Evolutionary conservation across 1,284 basidiomycete species (phyloP).

Genomic region (Xanthoconium separans): DNA sequence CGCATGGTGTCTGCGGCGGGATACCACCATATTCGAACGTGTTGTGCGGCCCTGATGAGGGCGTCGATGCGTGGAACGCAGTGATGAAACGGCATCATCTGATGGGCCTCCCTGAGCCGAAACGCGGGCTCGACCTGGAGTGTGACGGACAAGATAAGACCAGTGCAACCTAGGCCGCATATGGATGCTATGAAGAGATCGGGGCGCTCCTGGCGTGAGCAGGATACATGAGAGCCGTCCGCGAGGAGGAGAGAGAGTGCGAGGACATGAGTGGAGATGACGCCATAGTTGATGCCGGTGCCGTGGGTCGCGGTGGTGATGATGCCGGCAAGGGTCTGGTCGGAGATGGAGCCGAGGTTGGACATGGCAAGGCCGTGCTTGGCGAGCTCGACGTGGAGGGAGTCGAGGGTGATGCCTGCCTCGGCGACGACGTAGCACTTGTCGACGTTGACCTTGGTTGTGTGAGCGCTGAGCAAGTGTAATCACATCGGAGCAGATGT

Average conservation of each 20-base stretch:
- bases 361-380: slow-evolving; percentile 80
- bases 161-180: slow-evolving; percentile 93
- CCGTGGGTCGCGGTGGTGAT: slow-evolving; percentile 96
- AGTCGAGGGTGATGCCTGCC: slow-evolving; percentile 78
- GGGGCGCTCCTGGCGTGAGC: slow-evolving; percentile 61
- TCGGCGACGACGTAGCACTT: slow-evolving; percentile 71
- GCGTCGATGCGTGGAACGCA: slow-evolving; percentile 54
- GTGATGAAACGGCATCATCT: slow-evolving; percentile 66
- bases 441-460: slow-evolving; percentile 65
- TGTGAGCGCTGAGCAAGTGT: background rate
- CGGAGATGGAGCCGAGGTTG: slow-evolving; percentile 95
- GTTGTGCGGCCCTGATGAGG: slow-evolving; percentile 71
- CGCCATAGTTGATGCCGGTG: slow-evolving; percentile 78
- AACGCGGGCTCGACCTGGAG: slow-evolving; percentile 84
- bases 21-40: slow-evolving; percentile 96
- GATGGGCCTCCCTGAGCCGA: slow-evolving; percentile 76
- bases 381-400: slow-evolving; percentile 68
- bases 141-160: slow-evolving; percentile 80
- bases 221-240: slow-evolving; percentile 66
- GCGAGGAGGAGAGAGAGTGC: slow-evolving; percentile 75
- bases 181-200: slow-evolving; percentile 92
- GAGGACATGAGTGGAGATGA: slow-evolving; percentile 82
- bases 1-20: slow-evolving; percentile 77
- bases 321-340: slow-evolving; percentile 94
- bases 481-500: slow-evolving; percentile 5